A percentile compares a stretch with the other conserved stretches of the same genome.
These are phyloP conservation scores for Cyberlindnera maclurae DNA, from an alignment of 805 yeast genomes.

Conservation along the genomic window DNA sequence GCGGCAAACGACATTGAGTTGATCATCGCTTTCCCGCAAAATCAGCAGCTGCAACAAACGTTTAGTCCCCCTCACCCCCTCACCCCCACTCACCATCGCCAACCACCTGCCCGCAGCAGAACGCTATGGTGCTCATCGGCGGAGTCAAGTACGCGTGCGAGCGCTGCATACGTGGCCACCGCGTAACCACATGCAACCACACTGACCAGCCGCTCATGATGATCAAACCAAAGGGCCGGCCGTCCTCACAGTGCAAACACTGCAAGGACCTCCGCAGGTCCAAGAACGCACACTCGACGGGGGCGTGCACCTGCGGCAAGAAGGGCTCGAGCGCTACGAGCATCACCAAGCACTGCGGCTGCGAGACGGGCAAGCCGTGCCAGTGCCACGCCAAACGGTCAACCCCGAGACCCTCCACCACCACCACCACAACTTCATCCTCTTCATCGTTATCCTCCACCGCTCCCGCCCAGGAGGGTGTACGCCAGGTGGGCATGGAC, in stretches of 20 bases:
- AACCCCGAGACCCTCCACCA: background rate
- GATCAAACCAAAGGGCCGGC: constrained; percentile 96
- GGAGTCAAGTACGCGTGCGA: constrained; percentile 96
- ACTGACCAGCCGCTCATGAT: constrained; percentile 83
- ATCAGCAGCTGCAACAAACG: too few relatives aligned
- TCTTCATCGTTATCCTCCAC: background rate
- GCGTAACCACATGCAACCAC: constrained; percentile 92
- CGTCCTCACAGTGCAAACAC: constrained; percentile 84
- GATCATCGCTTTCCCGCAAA: too few relatives aligned
- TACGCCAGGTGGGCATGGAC: constrained; percentile 24
- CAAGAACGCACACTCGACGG: constrained; percentile 53
- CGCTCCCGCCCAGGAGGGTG: constrained; percentile 1
- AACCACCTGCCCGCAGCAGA: too few relatives aligned
- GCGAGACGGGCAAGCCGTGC: constrained; percentile 23
- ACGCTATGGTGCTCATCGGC: constrained; percentile 89
- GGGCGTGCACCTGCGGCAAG: constrained; percentile 63
- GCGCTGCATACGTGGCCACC: constrained; percentile 91
- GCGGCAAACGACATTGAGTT: too few relatives aligned
- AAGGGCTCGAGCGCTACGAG: constrained; percentile 25
- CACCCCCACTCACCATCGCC: too few relatives aligned
- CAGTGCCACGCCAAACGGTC: constrained; percentile 22
- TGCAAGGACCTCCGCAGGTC: constrained; percentile 70
- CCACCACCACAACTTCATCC: background rate
- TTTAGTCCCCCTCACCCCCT: too few relatives aligned
- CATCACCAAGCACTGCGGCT: constrained; percentile 21